Evolutionary conservation across 495 filamentous ascomycete species (phyloP).

Genomic region (Arthonia radiata): DNA sequence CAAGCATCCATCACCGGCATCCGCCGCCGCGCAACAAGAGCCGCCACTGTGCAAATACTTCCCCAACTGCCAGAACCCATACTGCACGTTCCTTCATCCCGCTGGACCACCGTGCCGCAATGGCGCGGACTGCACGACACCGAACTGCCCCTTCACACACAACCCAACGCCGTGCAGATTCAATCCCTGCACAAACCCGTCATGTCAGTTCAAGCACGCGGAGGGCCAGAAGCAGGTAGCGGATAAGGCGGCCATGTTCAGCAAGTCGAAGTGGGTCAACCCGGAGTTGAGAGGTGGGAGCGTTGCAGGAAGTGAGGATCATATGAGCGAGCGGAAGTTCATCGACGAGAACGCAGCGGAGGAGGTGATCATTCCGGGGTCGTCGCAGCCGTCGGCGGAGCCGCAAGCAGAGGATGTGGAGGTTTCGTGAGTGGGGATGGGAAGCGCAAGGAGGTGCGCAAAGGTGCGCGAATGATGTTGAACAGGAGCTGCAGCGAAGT

Average conservation of each 20-base stretch:
- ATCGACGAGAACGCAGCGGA: constrained; percentile 40
- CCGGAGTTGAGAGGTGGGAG: constrained; percentile 21
- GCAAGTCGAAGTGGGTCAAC: constrained; percentile 40
- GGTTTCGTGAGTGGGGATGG: too few relatives aligned
- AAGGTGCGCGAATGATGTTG: too few relatives aligned
- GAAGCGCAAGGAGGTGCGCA: too few relatives aligned
- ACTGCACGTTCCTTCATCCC: constrained; percentile 71
- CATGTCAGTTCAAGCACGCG: constrained; percentile 70
- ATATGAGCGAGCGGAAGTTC: constrained; percentile 85
- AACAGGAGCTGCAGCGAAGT: too few relatives aligned
- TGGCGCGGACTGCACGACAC: constrained; percentile 65
- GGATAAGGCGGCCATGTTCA: constrained; percentile 86
- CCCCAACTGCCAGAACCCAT: constrained; percentile 63
- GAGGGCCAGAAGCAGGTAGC: constrained; percentile 58
- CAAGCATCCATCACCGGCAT: constrained; percentile 76
- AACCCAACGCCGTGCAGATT: constrained; percentile 62
- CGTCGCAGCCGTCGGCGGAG: background rate
- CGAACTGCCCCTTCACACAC: constrained; percentile 80
- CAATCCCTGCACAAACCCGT: constrained; percentile 67
- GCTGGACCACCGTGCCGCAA: constrained; percentile 68
- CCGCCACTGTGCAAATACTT: constrained; percentile 85
- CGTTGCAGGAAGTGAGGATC: too few relatives aligned
- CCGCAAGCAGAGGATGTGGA: too few relatives aligned
- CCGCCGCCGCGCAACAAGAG: constrained; percentile 46
- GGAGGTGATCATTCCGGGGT: constrained; percentile 54